Conservation (phyloP, 169 alveolate genomes). For the Eimeria acervulina region DNA sequence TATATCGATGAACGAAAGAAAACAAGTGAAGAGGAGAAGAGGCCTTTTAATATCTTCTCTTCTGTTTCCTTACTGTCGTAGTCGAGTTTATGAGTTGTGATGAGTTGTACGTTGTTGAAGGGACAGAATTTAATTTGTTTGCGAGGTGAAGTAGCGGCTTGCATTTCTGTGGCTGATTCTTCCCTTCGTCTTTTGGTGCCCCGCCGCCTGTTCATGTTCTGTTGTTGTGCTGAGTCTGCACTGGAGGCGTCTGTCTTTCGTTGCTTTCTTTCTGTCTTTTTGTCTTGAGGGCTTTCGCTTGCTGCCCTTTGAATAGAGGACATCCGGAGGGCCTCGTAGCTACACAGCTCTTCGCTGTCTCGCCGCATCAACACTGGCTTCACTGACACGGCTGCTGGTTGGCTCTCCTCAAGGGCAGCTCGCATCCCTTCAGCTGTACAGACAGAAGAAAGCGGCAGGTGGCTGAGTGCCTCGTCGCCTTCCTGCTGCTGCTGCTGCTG, state of each 20-base stretch:
- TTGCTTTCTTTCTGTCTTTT: too few relatives aligned
- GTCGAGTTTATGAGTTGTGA: background rate
- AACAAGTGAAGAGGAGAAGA: background rate
- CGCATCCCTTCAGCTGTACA: background rate
- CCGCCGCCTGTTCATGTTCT: background rate
- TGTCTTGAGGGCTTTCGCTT: too few relatives aligned
- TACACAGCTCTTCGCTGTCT: background rate
- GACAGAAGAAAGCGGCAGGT: background rate
- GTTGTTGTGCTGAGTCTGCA: background rate
- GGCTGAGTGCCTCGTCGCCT: background rate
- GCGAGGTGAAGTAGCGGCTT: background rate
- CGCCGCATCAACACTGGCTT: background rate
- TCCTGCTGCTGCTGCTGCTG: background rate
- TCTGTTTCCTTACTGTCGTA: background rate
- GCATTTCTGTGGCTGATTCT: background rate
- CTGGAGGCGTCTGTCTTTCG: background rate
- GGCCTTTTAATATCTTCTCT: too few relatives aligned
- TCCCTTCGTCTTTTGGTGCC: background rate
- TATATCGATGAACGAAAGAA: background rate
- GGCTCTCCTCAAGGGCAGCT: background rate
- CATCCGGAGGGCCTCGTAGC: background rate
- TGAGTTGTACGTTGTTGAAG: constrained; percentile 43
- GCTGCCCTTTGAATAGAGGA: background rate
- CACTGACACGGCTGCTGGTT: background rate
- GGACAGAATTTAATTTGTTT: constrained; percentile 15